Evolutionary conservation across 495 filamentous ascomycete species (phyloP).

Genomic region (Annulohypoxylon nitens): DNA sequence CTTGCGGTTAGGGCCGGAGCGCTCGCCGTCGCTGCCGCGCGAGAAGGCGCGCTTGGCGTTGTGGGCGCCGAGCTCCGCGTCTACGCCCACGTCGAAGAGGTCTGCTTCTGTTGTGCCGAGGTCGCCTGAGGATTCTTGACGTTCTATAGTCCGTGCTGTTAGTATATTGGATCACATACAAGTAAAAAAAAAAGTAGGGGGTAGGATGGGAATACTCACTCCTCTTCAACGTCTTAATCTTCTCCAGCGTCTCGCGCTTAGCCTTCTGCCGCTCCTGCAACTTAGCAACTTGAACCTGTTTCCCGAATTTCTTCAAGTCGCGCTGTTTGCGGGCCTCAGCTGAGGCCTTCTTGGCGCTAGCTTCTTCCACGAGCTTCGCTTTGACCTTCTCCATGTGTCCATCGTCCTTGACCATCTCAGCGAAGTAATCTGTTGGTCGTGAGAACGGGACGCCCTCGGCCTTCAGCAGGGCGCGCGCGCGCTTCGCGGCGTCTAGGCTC

Average conservation of each 20-base stretch:
- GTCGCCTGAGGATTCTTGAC: slow-evolving; percentile 76
- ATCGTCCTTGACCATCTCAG: slow-evolving; percentile 98
- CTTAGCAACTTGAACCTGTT: slow-evolving; percentile 97
- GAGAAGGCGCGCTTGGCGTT: slow-evolving; percentile 60
- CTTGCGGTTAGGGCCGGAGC: slow-evolving; percentile 69
- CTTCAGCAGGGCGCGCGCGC: slow-evolving; percentile 78
- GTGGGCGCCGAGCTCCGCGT: slow-evolving; percentile 72
- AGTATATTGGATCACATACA: slow-evolving; percentile 5
- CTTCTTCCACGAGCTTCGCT: slow-evolving; percentile 91
- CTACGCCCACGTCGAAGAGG: slow-evolving; percentile 94
- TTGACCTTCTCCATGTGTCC: slow-evolving; percentile 98
- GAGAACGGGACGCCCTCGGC: slow-evolving; percentile 87
- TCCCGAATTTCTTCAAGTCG: slow-evolving; percentile 98
- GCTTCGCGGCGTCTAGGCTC: slow-evolving; percentile 79
- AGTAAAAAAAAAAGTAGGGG: neutral
- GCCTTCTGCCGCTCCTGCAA: slow-evolving; percentile 90
- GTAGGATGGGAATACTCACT: slow-evolving; percentile 69
- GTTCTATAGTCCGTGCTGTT: slow-evolving; percentile 73
- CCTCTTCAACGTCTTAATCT: slow-evolving; percentile 91
- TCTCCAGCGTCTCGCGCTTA: slow-evolving; percentile 91
- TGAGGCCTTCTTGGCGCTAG: slow-evolving; percentile 89
- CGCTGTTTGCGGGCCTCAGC: slow-evolving; percentile 91
- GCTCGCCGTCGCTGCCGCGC: slow-evolving; percentile 53
- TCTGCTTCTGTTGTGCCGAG: slow-evolving; percentile 79
- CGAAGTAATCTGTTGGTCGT: slow-evolving; percentile 93